Evolutionary conservation across 2,329 filamentous ascomycete species (phyloP).

Genomic region (Epichloe hybrida): DNA sequence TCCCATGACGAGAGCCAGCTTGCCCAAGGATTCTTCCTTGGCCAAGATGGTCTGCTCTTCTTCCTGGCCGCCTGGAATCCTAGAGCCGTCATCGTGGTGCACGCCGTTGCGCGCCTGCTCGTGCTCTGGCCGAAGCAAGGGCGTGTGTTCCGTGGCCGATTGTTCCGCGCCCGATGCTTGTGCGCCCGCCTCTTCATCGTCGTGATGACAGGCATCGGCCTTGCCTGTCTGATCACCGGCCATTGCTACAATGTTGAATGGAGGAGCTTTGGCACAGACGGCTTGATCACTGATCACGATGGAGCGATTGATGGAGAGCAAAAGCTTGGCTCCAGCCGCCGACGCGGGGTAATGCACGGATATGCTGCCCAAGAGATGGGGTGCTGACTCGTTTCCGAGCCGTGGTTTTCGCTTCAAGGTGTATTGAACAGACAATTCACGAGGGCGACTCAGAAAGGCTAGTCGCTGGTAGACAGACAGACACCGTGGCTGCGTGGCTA

Average conservation of each 20-base stretch:
- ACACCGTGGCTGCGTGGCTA: too few relatives aligned
- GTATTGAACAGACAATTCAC: too few relatives aligned
- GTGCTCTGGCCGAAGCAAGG: conserved; percentile 3
- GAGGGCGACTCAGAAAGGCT: too few relatives aligned
- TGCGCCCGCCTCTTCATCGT: not conserved
- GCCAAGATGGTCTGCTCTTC: conserved; percentile 35
- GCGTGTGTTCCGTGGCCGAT: conserved; percentile 1
- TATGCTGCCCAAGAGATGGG: too few relatives aligned
- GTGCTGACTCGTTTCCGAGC: too few relatives aligned
- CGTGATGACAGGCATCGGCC: not conserved
- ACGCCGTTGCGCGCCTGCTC: not conserved
- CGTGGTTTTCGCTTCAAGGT: too few relatives aligned
- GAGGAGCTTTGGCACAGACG: not conserved
- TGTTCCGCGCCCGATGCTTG: not conserved
- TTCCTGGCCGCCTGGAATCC: conserved; percentile 11
- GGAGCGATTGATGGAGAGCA: not conserved
- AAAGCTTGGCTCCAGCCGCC: too few relatives aligned
- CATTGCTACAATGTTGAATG: not conserved
- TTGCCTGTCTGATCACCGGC: not conserved
- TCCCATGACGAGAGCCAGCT: conserved; percentile 40
- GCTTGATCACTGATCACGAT: not conserved
- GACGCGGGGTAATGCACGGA: too few relatives aligned
- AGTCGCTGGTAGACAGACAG: too few relatives aligned
- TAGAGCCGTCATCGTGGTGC: conserved; percentile 6
- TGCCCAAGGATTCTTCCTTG: conserved; percentile 32